Percentiles rank a stretch among this genome's conserved stretches.
Conservation (phyloP, 306 rosid genomes). For the Vigna radiata region DNA sequence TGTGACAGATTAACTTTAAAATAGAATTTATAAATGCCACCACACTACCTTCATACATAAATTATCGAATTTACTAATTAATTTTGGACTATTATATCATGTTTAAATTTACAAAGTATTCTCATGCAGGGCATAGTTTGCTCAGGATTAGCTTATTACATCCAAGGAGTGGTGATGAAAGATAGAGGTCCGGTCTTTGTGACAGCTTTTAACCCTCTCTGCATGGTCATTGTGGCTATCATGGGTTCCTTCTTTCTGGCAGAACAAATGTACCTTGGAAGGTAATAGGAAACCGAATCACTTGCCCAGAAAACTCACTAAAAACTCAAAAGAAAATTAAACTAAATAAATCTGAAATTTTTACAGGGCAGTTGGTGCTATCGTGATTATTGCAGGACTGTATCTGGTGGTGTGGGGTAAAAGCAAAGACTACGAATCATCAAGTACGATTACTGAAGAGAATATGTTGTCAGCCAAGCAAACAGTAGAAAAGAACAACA, state of each 20-base stretch:
- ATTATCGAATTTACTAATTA: background rate
- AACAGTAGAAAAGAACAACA: slow-evolving; percentile 36
- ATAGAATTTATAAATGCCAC: background rate
- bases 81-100: background rate
- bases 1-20: background rate
- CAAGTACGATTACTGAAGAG: slow-evolving; percentile 44
- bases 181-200: slow-evolving; percentile 92
- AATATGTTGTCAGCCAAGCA: slow-evolving; percentile 41
- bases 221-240: slow-evolving; percentile 91
- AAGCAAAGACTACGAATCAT: slow-evolving; percentile 60
- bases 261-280: slow-evolving; percentile 76
- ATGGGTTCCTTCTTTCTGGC: slow-evolving; percentile 71
- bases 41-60: background rate
- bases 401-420: slow-evolving; percentile 95
- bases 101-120: background rate
- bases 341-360: slow-evolving; percentile 13
- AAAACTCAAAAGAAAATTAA: background rate
- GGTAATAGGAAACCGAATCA: slow-evolving; percentile 55
- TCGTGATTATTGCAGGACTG: slow-evolving; percentile 65
- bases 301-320: background rate
- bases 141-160: slow-evolving; percentile 92
- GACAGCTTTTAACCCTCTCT: slow-evolving; percentile 80
- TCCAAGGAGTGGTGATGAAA: slow-evolving; percentile 91
- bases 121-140: slow-evolving; percentile 83
- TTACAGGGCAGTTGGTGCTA: slow-evolving; percentile 81